Evolutionary conservation across 2,329 filamentous ascomycete genomes (phyloP), one percentile per base, ranked within the genome.

Genomic region (Fusarium foetens): DNA sequence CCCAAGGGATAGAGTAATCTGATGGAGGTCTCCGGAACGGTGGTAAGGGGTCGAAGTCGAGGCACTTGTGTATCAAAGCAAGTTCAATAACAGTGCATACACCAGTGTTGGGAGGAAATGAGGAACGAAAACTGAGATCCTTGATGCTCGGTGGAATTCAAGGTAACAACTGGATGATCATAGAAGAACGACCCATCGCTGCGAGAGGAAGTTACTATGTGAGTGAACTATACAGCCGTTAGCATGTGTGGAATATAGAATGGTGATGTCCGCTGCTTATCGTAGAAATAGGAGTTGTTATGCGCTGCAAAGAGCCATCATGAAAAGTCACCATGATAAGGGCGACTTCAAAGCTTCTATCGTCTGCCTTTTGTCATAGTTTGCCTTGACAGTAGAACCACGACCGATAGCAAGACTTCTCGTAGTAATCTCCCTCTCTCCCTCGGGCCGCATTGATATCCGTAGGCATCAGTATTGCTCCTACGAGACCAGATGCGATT

Each of bases 281-380:
- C 55, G 75, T 75, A 9, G 76, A 38, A n/a, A 76, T 71, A 12
- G 72, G 75, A 11, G 66, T 75, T 17, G 70, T 62, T 23, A 77
- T 3, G 72, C 66, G 21, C 77, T 66, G 38, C 63, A 73, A 12
- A 76, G 52, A 8, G 71, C 76, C 68, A 76, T 75, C 52, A 63
- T 63, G 14, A 69, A 68, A 33, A 31, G 66, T 16, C 67, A 51
- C 70, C 63, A 78, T 23, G 69, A 61, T 49, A 64, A 46, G 7
- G 62, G 75, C 6, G 57, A 60, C 8, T 7, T 41, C 19, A 77
- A 39, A 2, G 75, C 68, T 58, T 79, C 76, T 48, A 35, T 48
- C n/a, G 68, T 41, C 33, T 78, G 76, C 16, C 39, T 46, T 19
- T 11, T 23, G 23, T 73, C 66, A 45, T 77, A 75, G 31, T 48